Evolutionary conservation across 148 eudicot species (phyloP), one percentile per base, ranked within the genome.

Genomic region (Chenopodium album): DNA sequence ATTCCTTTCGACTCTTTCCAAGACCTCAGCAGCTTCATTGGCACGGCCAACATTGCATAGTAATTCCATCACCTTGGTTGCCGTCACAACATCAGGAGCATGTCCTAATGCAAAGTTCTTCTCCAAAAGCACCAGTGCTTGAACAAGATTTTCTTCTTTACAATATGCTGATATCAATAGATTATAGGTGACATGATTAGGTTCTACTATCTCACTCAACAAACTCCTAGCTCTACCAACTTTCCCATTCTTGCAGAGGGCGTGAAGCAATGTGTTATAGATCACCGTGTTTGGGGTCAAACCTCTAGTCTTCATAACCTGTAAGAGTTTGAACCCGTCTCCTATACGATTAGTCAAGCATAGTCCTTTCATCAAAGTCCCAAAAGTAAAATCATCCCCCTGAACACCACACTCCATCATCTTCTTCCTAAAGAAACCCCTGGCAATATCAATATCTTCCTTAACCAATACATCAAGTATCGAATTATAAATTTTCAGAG

Each of bases 161-260:
- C 99, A 92, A 37, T 94, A 96, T 3, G 93, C 95, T 2, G 98
- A 92, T 82, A 96, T 90, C 88, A 96, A 50, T 34, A 90, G 86
- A 79, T 94, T 92, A 69, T 81, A 96, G 69, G 93, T 94, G 34
- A 92, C 97, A 70, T 88, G 91, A 88, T 85, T 92, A 9, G 92
- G 92, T 75, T 91, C 85, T 54, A n/a, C 64, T 80, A 96, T 88
- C 73, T 92, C 98, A 78, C 81, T 88, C 97, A 94, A 94, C 89
- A 96, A 88, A 80, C 97, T 96, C 89, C 97, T 92, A 71, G 99
- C 98, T 85, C 95, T 94, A 79, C 95, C 97, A 75, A 94, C 90
- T 84, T 92, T 96, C 23, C 95, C 97, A 84, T 90, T 90, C 90
- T 88, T 96, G 66, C 97, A 96, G 77, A 96, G 92, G 71, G 90